Percentiles rank a stretch among this genome's conserved stretches.
phyloP scores from a whole-genome alignment of 768 basidiomycete genomes.

The Boletus eberwhitei region DNA sequence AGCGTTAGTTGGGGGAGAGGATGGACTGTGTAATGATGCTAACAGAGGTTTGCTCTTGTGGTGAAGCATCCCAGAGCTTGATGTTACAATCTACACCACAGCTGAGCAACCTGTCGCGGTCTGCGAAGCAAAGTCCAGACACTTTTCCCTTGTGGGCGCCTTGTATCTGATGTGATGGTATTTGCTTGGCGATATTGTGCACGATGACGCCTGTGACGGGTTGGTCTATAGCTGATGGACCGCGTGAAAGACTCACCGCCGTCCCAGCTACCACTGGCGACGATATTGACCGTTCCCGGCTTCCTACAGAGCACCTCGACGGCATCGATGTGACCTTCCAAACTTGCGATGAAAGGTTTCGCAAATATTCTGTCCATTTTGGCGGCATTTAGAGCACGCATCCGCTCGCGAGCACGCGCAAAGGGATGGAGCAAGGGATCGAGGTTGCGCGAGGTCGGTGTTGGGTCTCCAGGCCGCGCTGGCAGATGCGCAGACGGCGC shows the following conservation, averaged over 20 bases:
- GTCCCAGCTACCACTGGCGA: constrained; percentile 94
- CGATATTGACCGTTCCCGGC: constrained; percentile 65
- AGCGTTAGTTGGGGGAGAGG: constrained; percentile 4
- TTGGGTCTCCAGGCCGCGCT: constrained; percentile 73
- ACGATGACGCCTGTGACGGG: constrained; percentile 67
- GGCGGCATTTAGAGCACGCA: constrained; percentile 87
- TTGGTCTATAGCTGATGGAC: neutral
- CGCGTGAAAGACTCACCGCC: constrained; percentile 61
- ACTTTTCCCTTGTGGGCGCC: constrained; percentile 84
- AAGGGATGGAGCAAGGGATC: constrained; percentile 97
- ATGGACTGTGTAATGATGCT: constrained; percentile 5
- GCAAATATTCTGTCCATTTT: constrained; percentile 98
- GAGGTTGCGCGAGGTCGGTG: constrained; percentile 86
- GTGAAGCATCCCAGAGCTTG: constrained; percentile 69
- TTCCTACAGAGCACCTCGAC: constrained; percentile 82
- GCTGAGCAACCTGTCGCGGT: constrained; percentile 59
- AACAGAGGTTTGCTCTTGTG: constrained; percentile 40
- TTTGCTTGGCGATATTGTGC: constrained; percentile 68
- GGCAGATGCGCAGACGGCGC: constrained; percentile 73
- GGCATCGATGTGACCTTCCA: constrained; percentile 94
- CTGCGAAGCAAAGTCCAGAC: constrained; percentile 75
- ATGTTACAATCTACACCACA: constrained; percentile 82
- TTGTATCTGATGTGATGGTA: constrained; percentile 52
- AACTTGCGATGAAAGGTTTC: constrained; percentile 87
- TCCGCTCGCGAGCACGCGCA: constrained; percentile 87